Conservation (phyloP, 352 stramenopile genomes). For the Thraustotheca clavata region DNA sequence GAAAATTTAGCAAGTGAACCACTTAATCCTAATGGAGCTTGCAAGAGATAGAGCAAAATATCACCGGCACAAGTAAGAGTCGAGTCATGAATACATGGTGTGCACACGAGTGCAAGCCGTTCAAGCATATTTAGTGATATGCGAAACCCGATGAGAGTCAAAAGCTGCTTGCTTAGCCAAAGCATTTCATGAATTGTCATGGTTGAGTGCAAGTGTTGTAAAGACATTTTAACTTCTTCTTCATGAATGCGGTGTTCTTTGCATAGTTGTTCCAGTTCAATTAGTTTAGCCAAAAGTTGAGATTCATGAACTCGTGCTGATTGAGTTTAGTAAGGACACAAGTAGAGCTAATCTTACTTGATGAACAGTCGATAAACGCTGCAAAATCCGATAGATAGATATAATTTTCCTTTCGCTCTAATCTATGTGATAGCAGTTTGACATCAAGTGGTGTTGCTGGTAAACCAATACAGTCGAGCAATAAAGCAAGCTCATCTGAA, state of each 20-base stretch:
- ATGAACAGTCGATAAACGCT: background rate
- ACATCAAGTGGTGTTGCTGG: background rate
- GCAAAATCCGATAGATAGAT: slow-evolving; percentile 11
- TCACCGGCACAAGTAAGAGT: background rate
- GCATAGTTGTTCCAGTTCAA: slow-evolving; percentile 9
- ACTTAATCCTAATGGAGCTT: background rate
- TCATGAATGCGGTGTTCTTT: slow-evolving; percentile 10
- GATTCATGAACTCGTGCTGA: background rate
- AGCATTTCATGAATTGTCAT: slow-evolving; percentile 6
- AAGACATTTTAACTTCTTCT: background rate
- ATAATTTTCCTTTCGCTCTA: background rate
- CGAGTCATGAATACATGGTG: slow-evolving; percentile 9
- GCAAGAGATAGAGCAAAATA: slow-evolving; percentile 1
- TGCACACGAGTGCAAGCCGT: slow-evolving; percentile 14
- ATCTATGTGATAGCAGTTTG: background rate
- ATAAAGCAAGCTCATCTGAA: slow-evolving; percentile 3
- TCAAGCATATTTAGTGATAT: background rate
- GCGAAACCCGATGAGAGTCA: background rate
- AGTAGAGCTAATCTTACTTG: background rate
- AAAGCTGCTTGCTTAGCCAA: slow-evolving; percentile 5
- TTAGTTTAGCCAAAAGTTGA: background rate
- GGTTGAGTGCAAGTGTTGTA: background rate
- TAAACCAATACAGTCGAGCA: slow-evolving; percentile 1
- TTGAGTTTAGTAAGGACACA: background rate
- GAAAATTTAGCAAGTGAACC: background rate